phyloP scores from a whole-genome alignment of 2,329 filamentous ascomycete genomes.

The Colletotrichum camelliae region DNA sequence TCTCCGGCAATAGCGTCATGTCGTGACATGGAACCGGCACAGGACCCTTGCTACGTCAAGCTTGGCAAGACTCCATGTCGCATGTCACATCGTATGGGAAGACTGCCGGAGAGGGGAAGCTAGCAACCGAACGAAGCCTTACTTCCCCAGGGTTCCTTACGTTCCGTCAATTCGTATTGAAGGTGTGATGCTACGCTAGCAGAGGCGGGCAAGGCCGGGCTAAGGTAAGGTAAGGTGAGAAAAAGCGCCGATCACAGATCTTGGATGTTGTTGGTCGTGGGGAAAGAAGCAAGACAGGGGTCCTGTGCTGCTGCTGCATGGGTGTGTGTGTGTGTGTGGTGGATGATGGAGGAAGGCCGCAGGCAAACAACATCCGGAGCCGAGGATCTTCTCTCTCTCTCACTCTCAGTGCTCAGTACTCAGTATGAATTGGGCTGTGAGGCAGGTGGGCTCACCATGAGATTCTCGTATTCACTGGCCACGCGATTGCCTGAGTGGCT shows the following conservation, averaged over 20 bases:
- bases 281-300: not conserved
- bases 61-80: conserved; percentile 6
- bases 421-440: not conserved
- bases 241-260: conserved; percentile 15
- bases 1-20: conserved; percentile 57
- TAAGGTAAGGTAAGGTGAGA: not conserved
- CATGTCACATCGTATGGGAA: conserved; percentile 16
- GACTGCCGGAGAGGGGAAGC: conserved; percentile 2
- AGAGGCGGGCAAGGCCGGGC: not conserved
- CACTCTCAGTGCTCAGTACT: not conserved
- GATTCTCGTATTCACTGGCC: conserved; percentile 14
- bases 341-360: not conserved
- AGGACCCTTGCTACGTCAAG: not conserved
- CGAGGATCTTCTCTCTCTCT: not conserved
- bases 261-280: conserved; percentile 1
- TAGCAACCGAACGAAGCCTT: not conserved
- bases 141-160: not conserved
- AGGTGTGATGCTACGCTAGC: not conserved
- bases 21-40: conserved; percentile 1
- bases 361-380: not conserved
- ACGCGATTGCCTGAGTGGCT: not conserved
- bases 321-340: not conserved
- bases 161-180: conserved; percentile 14
- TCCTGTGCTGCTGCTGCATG: not conserved
- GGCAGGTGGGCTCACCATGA: not conserved